Base-by-base conservation (phyloP, 2,329 filamentous ascomycete species). In the Metarhizium rileyi region DNA sequence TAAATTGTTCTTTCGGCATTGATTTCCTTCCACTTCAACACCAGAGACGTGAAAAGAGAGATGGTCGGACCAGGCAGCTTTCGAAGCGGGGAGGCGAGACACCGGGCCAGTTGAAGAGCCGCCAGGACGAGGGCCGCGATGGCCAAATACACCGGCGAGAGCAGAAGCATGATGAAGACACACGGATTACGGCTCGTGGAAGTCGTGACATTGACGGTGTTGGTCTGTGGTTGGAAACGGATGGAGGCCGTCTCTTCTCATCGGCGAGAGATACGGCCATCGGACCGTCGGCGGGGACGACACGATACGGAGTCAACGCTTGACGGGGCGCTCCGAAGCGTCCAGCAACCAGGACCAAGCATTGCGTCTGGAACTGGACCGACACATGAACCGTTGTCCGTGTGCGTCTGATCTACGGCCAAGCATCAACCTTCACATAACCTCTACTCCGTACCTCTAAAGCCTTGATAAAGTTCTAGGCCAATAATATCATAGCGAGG, bases 1-100 rank as follows among this genome's bases (percentile, higher is more conserved):
- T 81, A 80, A 42, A 63, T 59, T 1, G 78, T 80, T 27, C 78
- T 68, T 22, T 67, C 66, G 28, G 72, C 75, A 30, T 65, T 66
- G 46, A 83, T 70, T 60, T 83, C 80, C 47, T 82, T 69, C 66
- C 70, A 78, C 57, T 76, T 79, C 46, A 81, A 62, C 1, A 71
- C 53, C 20, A 74, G 61, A 0, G 75, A 75, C 0, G 74, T 78
- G 57, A 78, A 71, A 27, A 70, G 68, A 20, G 77, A 71, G 35
- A 66, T 48, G 44, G 56, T 53, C 7, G 77, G 75, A 2, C 78
- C 78, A 0, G 78, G 78, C 7, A 80, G 51, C 44, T 59, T 62
- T 36, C 59, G 57, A 14, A 68, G 56, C 5, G 67, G 67, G 14
- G 68, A 69, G 33, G 52, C 56, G 36, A 67, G 38, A 26, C 61